Evolutionary conservation across 2,329 filamentous ascomycete genomes (phyloP).

Genomic region (Colletotrichum ledebouriae): DNA sequence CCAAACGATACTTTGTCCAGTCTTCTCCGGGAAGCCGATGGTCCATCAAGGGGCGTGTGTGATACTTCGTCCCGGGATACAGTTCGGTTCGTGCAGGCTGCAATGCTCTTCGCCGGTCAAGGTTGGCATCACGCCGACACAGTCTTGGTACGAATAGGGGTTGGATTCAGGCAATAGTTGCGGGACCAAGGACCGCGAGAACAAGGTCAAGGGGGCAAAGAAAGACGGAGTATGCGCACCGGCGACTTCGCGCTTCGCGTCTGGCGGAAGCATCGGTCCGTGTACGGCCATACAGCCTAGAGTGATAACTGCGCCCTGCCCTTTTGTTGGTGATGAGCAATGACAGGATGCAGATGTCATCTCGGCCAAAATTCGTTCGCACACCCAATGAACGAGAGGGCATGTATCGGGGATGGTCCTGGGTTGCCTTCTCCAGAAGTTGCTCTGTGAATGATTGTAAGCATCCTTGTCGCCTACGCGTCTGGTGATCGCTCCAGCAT

Average conservation of each 20-base stretch:
- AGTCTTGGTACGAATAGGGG: conserved; percentile 27
- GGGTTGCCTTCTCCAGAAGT: neutral
- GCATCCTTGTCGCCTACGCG: conserved; percentile 18
- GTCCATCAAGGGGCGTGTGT: conserved; percentile 5
- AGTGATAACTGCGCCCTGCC: conserved; percentile 12
- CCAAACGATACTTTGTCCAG: conserved; percentile 35
- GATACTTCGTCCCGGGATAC: conserved; percentile 12
- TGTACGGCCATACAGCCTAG: conserved; percentile 10
- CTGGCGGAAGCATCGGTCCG: conserved; percentile 40
- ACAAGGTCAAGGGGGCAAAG: conserved; percentile 1
- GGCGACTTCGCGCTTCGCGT: neutral
- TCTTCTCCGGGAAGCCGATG: conserved; percentile 10
- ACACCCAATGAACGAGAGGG: conserved; percentile 9
- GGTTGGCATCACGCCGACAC: conserved; percentile 15
- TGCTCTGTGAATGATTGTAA: neutral
- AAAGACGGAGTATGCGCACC: neutral
- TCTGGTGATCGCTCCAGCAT: neutral
- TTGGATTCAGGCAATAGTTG: conserved; percentile 12
- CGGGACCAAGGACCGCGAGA: conserved; percentile 18
- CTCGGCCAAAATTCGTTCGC: conserved; percentile 25
- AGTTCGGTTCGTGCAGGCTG: conserved; percentile 10
- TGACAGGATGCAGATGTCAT: conserved; percentile 41
- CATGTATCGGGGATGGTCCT: conserved; percentile 2
- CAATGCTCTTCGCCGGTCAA: conserved; percentile 10
- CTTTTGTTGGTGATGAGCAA: conserved; percentile 39